These are phyloP conservation scores for Pseudogymnoascus sp. DNA, from an alignment of 2,329 filamentous ascomycete genomes.

Conservation along the genomic window DNA sequence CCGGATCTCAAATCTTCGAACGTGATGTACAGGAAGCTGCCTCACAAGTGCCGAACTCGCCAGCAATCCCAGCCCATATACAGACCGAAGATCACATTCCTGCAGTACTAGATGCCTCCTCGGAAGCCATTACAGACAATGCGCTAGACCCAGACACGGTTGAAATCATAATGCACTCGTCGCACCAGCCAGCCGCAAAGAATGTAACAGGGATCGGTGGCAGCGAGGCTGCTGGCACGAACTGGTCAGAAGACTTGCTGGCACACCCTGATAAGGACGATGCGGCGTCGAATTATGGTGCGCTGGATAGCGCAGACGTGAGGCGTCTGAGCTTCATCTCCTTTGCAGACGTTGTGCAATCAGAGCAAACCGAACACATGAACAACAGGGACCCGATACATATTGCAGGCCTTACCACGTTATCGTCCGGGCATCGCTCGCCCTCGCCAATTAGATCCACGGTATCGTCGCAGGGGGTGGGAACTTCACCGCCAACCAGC, in stretches of 20 bases:
- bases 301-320: constrained; percentile 70
- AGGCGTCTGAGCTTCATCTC: constrained; percentile 89
- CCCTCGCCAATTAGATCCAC: constrained; percentile 77
- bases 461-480: constrained; percentile 61
- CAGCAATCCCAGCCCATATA: constrained; percentile 88
- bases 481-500: constrained; percentile 69
- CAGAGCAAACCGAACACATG: constrained; percentile 62
- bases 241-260: constrained; percentile 41
- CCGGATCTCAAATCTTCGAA: constrained; percentile 80
- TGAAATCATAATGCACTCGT: constrained; percentile 83
- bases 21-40: constrained; percentile 83
- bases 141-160: constrained; percentile 81
- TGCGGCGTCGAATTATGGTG: constrained; percentile 67
- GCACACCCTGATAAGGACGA: constrained; percentile 51
- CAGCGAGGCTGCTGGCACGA: constrained; percentile 31
- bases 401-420: constrained; percentile 58
- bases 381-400: constrained; percentile 65
- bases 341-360: constrained; percentile 90
- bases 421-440: constrained; percentile 58
- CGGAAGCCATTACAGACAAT: constrained; percentile 82
- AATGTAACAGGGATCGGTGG: constrained; percentile 51
- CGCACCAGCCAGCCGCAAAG: constrained; percentile 71
- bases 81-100: constrained; percentile 93
- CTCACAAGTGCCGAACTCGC: constrained; percentile 61
- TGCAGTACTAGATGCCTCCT: constrained; percentile 82